phyloP scores from a whole-genome alignment of 2,329 filamentous ascomycete species.

The Trichoderma pleuroti region DNA sequence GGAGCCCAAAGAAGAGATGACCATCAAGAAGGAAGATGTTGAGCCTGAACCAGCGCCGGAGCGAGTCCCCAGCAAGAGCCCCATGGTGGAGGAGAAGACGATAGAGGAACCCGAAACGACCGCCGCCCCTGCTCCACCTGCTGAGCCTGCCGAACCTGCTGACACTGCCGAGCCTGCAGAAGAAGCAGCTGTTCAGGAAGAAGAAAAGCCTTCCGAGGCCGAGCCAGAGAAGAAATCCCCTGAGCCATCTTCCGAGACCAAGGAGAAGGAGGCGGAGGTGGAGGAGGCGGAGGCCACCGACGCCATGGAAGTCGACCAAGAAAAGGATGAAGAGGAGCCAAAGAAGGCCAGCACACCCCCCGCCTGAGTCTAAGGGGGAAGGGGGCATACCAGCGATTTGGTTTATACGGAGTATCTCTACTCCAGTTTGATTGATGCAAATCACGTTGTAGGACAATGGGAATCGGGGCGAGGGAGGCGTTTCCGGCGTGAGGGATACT shows the following conservation, averaged over 20 bases:
- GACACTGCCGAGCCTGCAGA: not conserved
- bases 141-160: not conserved
- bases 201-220: slow-evolving; percentile 20
- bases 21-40: slow-evolving; percentile 40
- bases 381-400: not conserved
- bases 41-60: slow-evolving; percentile 34
- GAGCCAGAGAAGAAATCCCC: slow-evolving; percentile 26
- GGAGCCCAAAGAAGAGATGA: slow-evolving; percentile 30
- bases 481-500: slow-evolving; percentile 12
- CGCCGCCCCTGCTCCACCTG: not conserved
- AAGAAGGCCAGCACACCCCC: slow-evolving; percentile 18
- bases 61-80: slow-evolving; percentile 28
- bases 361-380: not conserved
- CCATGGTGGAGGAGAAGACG: slow-evolving; percentile 23
- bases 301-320: slow-evolving; percentile 35
- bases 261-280: slow-evolving; percentile 13
- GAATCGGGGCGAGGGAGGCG: slow-evolving; percentile 8
- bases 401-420: not conserved
- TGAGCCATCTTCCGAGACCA: slow-evolving; percentile 22
- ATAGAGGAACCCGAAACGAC: slow-evolving; percentile 22
- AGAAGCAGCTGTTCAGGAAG: not conserved
- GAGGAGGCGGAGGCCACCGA: slow-evolving; percentile 23
- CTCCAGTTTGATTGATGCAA: not conserved
- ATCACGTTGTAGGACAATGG: slow-evolving; percentile 7
- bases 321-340: slow-evolving; percentile 29